Percentiles rank a stretch among this genome's conserved stretches.
Evolutionary conservation across 139 green algal species (phyloP).

Genomic region (Monoraphidium neglectum): DNA sequence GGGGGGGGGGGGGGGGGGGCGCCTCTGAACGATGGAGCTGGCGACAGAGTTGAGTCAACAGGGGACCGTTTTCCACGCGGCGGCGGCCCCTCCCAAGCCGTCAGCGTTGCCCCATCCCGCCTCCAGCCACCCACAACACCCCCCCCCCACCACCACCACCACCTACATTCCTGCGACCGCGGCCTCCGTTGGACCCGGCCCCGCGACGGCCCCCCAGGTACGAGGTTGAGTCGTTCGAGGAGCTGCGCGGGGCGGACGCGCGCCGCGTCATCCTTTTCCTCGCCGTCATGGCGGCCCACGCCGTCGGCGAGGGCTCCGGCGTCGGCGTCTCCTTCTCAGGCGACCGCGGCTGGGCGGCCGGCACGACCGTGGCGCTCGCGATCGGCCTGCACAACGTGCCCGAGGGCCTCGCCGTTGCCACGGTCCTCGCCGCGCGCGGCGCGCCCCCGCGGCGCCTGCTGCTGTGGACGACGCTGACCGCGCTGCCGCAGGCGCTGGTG

Average conservation of each 20-base stretch:
- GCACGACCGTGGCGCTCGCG: slow-evolving; percentile 91
- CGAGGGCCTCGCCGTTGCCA: slow-evolving; percentile 93
- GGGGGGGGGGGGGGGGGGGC: background rate
- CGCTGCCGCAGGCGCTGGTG: slow-evolving; percentile 87
- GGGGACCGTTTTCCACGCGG: too few species aligned
- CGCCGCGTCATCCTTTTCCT: slow-evolving; percentile 90
- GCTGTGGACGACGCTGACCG: slow-evolving; percentile 82
- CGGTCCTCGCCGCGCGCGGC: slow-evolving; percentile 88
- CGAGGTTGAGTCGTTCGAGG: slow-evolving; percentile 73
- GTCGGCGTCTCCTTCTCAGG: slow-evolving; percentile 91
- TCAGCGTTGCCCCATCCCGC: too few species aligned
- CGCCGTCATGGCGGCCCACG: slow-evolving; percentile 96
- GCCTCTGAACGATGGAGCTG: background rate
- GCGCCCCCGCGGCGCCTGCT: slow-evolving; percentile 66
- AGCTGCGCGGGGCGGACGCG: slow-evolving; percentile 78
- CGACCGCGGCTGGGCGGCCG: slow-evolving; percentile 78
- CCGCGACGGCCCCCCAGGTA: slow-evolving; percentile 24
- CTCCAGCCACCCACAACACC: background rate
- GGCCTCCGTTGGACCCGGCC: too few species aligned
- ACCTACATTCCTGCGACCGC: too few species aligned
- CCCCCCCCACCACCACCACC: slow-evolving; percentile 11
- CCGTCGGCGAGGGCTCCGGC: slow-evolving; percentile 93
- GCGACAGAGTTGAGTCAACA: background rate
- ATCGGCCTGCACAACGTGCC: slow-evolving; percentile 98
- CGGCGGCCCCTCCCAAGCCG: too few species aligned